Evolutionary conservation across 2,329 filamentous ascomycete species (phyloP).

Genomic region (Ilyonectria destructans): DNA sequence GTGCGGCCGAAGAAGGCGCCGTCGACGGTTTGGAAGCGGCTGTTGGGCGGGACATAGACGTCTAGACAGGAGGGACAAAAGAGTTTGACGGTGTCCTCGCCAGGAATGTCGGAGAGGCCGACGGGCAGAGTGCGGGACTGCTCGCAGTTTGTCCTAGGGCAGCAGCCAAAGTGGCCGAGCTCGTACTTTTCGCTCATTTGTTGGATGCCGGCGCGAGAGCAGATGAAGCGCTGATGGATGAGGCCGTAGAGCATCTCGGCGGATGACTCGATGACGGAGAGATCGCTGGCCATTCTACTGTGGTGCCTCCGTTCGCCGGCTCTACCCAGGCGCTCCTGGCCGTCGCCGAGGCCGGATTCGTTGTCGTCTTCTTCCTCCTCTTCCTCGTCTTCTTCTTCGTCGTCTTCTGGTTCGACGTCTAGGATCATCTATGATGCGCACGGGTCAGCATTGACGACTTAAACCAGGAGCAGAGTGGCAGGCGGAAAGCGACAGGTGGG

Average conservation of each 20-base stretch:
- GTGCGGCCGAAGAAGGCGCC: conserved; percentile 98
- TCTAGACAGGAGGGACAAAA: conserved; percentile 98
- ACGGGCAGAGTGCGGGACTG: conserved; percentile 93
- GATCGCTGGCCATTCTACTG: conserved; percentile 89
- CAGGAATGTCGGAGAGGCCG: conserved; percentile 93
- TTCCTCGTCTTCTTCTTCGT: conserved; percentile 88
- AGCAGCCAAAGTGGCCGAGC: conserved; percentile 94
- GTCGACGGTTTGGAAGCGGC: conserved; percentile 96
- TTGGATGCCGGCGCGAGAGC: conserved; percentile 94
- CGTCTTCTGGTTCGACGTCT: conserved; percentile 96
- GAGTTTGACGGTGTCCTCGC: conserved; percentile 97
- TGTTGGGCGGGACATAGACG: conserved; percentile 97
- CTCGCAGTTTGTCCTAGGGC: conserved; percentile 94
- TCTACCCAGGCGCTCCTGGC: conserved; percentile 67
- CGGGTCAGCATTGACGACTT: conserved; percentile 15
- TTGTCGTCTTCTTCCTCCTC: conserved; percentile 84
- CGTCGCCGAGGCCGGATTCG: conserved; percentile 73
- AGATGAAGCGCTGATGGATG: conserved; percentile 99
- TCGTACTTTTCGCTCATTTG: conserved; percentile 99
- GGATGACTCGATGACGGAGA: conserved; percentile 96
- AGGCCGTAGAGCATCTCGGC: conserved; percentile 98
- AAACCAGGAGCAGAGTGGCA: not conserved
- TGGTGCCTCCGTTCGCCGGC: conserved; percentile 82
- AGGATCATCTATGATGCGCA: conserved; percentile 83
- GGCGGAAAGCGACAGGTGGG: not conserved